Conservation (phyloP, 805 yeast genomes). For the Lipomyces sp. region DNA sequence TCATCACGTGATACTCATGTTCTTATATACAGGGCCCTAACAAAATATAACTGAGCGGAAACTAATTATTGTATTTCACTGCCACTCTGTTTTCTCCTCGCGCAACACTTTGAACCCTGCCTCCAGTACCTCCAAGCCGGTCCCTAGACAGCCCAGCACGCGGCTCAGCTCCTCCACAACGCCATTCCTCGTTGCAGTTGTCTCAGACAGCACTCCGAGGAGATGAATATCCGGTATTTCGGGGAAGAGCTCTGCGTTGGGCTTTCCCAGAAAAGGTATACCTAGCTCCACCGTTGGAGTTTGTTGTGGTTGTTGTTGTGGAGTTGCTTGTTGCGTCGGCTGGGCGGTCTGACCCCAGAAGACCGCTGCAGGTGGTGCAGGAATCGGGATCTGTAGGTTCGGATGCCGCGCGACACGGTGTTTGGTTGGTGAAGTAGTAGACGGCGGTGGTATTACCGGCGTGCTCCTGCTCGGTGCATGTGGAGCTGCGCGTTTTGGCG, state of each 20-base stretch:
- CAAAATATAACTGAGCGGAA: too few relatives aligned
- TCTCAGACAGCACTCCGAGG: not conserved
- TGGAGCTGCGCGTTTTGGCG: slow-evolving; percentile 18
- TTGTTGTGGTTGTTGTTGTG: not conserved
- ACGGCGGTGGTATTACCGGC: not conserved
- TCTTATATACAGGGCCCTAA: too few relatives aligned
- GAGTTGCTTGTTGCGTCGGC: slow-evolving; percentile 3
- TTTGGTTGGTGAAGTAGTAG: slow-evolving; percentile 12
- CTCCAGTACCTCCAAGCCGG: slow-evolving; percentile 26
- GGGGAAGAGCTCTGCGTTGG: not conserved
- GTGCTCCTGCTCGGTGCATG: too few relatives aligned
- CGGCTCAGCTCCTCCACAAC: slow-evolving; percentile 20
- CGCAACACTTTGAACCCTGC: slow-evolving; percentile 20
- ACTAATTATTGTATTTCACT: not conserved
- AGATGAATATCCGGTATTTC: too few relatives aligned
- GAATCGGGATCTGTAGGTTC: slow-evolving; percentile 26
- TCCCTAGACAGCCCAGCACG: slow-evolving; percentile 13
- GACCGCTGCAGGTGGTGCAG: slow-evolving; percentile 13
- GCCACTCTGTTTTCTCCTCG: slow-evolving; percentile 18
- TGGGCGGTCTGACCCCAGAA: slow-evolving; percentile 10
- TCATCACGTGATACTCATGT: too few relatives aligned
- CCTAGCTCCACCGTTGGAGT: not conserved
- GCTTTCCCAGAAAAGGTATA: not conserved
- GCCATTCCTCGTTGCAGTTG: slow-evolving; percentile 2
- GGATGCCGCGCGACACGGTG: slow-evolving; percentile 5